phyloP scores from a whole-genome alignment of 345 rosid species.

The Eucalyptus sideroxylon region DNA sequence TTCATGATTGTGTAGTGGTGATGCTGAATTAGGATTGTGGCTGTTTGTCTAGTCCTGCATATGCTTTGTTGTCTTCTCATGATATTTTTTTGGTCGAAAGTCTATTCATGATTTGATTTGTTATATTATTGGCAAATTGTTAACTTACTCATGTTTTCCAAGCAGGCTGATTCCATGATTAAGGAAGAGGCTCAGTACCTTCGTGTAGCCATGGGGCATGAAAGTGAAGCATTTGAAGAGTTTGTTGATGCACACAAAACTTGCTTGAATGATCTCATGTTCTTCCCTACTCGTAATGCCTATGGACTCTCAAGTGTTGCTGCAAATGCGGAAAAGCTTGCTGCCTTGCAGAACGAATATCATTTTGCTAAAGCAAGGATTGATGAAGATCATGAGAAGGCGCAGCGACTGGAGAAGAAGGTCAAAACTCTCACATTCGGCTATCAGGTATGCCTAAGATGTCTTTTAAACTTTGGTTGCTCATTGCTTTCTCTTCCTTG shows the following conservation, averaged over 20 bases:
- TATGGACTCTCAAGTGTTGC: conserved; percentile 95
- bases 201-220: conserved; percentile 86
- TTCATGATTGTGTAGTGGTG: background rate
- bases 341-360: conserved; percentile 74
- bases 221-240: conserved; percentile 70
- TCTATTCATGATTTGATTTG: background rate
- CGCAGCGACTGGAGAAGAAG: conserved; percentile 69
- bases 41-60: background rate
- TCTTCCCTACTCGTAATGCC: conserved; percentile 85
- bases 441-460: conserved; percentile 58
- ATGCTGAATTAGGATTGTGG: background rate
- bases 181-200: conserved; percentile 64
- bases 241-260: conserved; percentile 85
- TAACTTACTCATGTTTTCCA: background rate
- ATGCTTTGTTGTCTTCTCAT: background rate
- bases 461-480: background rate
- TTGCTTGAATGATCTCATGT: conserved; percentile 90
- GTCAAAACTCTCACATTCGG: conserved; percentile 80
- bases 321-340: conserved; percentile 75
- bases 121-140: background rate
- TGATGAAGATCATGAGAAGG: conserved; percentile 84
- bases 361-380: conserved; percentile 59
- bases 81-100: background rate
- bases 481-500: background rate
- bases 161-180: conserved; percentile 64